Percentiles rank a stretch among this genome's conserved stretches.
These are phyloP conservation scores for Zygosaccharomyces pseudobailii DNA, from an alignment of 1,139 yeast species.

Conservation along the genomic window DNA sequence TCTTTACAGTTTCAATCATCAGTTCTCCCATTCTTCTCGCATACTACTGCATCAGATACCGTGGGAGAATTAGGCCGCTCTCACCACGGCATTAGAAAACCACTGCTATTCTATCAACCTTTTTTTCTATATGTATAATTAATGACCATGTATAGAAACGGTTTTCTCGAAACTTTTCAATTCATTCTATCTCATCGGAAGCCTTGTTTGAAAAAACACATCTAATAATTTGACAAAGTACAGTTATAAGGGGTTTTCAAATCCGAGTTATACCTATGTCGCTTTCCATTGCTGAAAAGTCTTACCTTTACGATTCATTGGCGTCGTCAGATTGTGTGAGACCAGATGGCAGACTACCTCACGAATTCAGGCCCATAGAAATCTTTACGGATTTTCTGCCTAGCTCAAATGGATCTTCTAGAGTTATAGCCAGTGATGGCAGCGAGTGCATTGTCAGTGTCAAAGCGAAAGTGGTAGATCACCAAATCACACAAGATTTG, in stretches of 20 bases:
- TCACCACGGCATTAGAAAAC: neutral
- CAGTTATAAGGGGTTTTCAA: no score
- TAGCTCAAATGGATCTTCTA: constrained; percentile 85
- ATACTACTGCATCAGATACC: constrained; percentile 2
- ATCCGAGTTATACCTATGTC: constrained; percentile 48
- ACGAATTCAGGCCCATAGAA: constrained; percentile 81
- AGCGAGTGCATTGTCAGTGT: constrained; percentile 89
- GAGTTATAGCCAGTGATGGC: constrained; percentile 82
- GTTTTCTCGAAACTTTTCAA: neutral
- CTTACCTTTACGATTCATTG: constrained; percentile 72
- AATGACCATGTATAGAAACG: neutral
- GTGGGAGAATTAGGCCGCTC: neutral
- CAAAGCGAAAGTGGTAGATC: constrained; percentile 75
- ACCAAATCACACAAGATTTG: constrained; percentile 40
- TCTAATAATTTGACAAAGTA: no score
- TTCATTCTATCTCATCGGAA: neutral
- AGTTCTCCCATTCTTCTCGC: constrained; percentile 9
- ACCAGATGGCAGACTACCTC: constrained; percentile 71
- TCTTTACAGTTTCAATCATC: constrained; percentile 4
- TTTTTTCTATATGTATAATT: neutral
- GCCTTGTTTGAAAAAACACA: no score
- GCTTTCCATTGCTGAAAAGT: constrained; percentile 81
- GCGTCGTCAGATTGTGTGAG: constrained; percentile 58
- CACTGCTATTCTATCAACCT: no score
- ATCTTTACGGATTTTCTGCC: constrained; percentile 78